These are phyloP conservation scores for Gossypium rotundifolium DNA, from an alignment of 345 rosid genomes.

Conservation along the genomic window DNA sequence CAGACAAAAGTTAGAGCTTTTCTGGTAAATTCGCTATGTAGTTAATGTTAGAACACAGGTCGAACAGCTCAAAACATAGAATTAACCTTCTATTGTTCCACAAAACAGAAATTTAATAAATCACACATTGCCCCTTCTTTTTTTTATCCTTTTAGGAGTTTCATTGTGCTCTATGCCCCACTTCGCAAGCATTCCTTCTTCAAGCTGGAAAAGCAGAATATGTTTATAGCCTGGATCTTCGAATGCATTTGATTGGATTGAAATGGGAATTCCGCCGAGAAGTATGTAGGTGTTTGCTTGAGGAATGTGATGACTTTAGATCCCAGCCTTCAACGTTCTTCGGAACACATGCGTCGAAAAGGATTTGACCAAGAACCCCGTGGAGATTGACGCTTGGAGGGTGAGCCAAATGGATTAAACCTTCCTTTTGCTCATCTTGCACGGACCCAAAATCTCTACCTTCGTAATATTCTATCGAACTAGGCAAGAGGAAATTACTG, in stretches of 20 bases:
- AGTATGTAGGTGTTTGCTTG: constrained; percentile 22
- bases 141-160: background rate
- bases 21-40: constrained; percentile 10
- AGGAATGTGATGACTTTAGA: constrained; percentile 40
- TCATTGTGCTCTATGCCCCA: background rate
- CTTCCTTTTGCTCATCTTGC: constrained; percentile 53
- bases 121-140: background rate
- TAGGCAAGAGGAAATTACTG: constrained; percentile 60
- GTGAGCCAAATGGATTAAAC: constrained; percentile 47
- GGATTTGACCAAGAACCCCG: constrained; percentile 86
- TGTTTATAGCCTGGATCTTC: constrained; percentile 67
- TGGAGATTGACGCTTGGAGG: constrained; percentile 50
- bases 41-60: constrained; percentile 4
- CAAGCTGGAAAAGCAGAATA: background rate
- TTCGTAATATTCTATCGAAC: constrained; percentile 56
- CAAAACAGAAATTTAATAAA: constrained; percentile 13
- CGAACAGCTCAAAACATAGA: constrained; percentile 7
- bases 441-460: constrained; percentile 55
- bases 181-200: constrained; percentile 2
- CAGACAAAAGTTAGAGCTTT: background rate
- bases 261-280: constrained; percentile 38
- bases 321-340: constrained; percentile 90
- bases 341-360: constrained; percentile 84
- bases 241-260: constrained; percentile 70
- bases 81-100: background rate